Base-by-base conservation (phyloP, 2,329 filamentous ascomycete species). In the Teratosphaeria viscida region DNA sequence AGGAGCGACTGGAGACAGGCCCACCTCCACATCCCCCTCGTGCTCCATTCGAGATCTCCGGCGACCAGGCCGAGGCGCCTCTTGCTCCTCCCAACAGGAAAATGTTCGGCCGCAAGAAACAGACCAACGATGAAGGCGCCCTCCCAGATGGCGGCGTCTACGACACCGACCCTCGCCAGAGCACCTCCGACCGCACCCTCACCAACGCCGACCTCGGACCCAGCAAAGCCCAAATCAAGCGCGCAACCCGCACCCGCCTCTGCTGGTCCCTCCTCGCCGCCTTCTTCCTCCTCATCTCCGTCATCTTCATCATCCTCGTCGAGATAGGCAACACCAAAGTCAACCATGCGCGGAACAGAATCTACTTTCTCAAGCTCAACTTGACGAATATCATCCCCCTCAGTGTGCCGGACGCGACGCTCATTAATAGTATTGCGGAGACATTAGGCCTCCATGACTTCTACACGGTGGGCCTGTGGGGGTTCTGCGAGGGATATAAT, bases 401-500 rank as follows among this genome's bases (percentile, higher is more conserved):
- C 37, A 84, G 82, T 5, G 82, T 89, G 16, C 86, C 87, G 52
- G 87, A 91, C 71, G 84, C 85, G 10, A 76, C 81, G 27, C 80
- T 96, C 54, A 87, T 95, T 74, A 95, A 95, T 77, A 90, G 86
- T 54, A 91, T 96, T 65, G 90, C 91, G 3, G 86, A 89, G 57
- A 89, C 87, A 26, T 79, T 96, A 58, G 92, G 92, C 34, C 80
- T 96, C 55, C 90, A 95, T 72, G 92, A 96, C 74, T 96, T 95
- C 75, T 96, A 96, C 74, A 88, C 91, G 68, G 88, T 95, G 32
- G 92, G 92, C 5, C 76, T 96, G 49, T 97, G 92, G 92, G 87
- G 86, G 61, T 96, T 88, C 73, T 97, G 92, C 74, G 89, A 95
- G 73, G 92, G 92, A 23, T 95, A 92, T 73, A 78, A 83, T 59